phyloP scores from a whole-genome alignment of 2,329 filamentous ascomycete species.

The Herpotrichia juniperi region DNA sequence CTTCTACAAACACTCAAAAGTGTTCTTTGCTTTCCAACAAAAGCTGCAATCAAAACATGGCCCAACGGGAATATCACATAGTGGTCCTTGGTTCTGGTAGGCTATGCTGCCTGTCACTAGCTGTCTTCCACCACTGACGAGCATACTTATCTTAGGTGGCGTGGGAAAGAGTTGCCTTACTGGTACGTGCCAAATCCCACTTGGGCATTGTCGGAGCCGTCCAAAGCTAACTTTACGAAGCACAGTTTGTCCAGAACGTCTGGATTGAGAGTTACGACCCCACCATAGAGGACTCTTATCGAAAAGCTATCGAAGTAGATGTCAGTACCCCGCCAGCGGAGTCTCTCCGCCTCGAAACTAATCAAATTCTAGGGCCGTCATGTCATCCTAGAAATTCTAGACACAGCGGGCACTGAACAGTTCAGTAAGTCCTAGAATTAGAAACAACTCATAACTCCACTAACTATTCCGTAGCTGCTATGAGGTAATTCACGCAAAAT shows the following conservation, averaged over 20 bases:
- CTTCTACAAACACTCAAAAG: slow-evolving; percentile 25
- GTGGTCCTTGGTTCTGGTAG: slow-evolving; percentile 50
- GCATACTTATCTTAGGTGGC: slow-evolving; percentile 65
- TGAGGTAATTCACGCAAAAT: slow-evolving; percentile 34
- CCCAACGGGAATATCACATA: slow-evolving; percentile 51
- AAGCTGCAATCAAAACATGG: slow-evolving; percentile 34
- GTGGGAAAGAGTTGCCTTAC: slow-evolving; percentile 93
- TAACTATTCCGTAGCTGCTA: slow-evolving; percentile 35
- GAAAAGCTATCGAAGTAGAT: slow-evolving; percentile 74
- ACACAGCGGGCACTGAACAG: slow-evolving; percentile 90
- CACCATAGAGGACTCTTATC: slow-evolving; percentile 67
- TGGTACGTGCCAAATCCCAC: slow-evolving; percentile 60
- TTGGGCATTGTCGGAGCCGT: not conserved
- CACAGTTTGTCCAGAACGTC: slow-evolving; percentile 92
- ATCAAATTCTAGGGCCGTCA: slow-evolving; percentile 70
- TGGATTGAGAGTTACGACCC: slow-evolving; percentile 81
- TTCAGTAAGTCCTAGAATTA: slow-evolving; percentile 69
- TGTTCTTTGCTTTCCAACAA: slow-evolving; percentile 17
- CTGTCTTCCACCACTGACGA: slow-evolving; percentile 29
- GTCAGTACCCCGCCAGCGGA: slow-evolving; percentile 59
- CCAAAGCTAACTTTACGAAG: slow-evolving; percentile 45
- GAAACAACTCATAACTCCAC: slow-evolving; percentile 1
- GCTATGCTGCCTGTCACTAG: slow-evolving; percentile 22
- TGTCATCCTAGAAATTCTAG: slow-evolving; percentile 88
- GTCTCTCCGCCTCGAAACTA: slow-evolving; percentile 8